These are phyloP conservation scores for Heliosperma pusillum DNA, from an alignment of 148 eudicot species.

Conservation along the genomic window DNA sequence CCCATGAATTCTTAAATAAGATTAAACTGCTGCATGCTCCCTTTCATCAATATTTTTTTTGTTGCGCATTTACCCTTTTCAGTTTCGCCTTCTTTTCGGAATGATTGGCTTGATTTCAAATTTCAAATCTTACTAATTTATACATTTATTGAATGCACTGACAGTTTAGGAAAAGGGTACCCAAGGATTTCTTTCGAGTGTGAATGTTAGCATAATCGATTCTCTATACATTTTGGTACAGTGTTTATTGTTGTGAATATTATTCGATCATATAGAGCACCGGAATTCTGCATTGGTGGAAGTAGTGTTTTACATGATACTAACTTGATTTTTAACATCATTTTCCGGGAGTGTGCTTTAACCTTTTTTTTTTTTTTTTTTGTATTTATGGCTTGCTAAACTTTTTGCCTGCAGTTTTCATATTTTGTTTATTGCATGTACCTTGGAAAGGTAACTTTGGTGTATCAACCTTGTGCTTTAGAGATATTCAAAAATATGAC, in stretches of 20 bases:
- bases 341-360: neutral
- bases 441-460: neutral
- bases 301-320: neutral
- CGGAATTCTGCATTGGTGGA: neutral
- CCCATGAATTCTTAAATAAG: conserved; percentile 10
- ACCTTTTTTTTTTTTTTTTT: neutral
- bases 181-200: neutral
- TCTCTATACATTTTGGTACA: neutral
- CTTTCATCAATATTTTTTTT: neutral
- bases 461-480: neutral
- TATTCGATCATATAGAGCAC: neutral
- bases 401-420: neutral
- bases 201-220: neutral
- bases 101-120: neutral
- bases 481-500: neutral
- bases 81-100: neutral
- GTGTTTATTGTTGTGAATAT: neutral
- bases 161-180: neutral
- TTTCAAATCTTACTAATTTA: neutral
- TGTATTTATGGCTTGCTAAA: neutral
- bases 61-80: neutral
- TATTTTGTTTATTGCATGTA: neutral
- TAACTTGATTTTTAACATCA: neutral
- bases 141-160: neutral
- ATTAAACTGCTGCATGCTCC: neutral